phyloP scores from a whole-genome alignment of 176 grass and related monocot species.

The Bromus sterilis region DNA sequence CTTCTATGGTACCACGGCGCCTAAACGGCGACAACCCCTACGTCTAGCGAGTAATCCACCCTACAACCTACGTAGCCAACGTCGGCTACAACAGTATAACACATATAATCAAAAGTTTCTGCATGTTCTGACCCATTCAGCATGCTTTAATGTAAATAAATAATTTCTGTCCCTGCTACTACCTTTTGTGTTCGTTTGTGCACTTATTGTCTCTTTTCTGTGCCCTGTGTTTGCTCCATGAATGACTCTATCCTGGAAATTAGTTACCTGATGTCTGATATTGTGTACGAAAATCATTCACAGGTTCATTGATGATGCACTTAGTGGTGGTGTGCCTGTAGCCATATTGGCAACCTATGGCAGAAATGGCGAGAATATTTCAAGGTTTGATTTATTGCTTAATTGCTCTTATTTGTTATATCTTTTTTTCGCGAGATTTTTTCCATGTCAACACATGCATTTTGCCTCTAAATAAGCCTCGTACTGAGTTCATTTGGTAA shows the following conservation, averaged over 20 bases:
- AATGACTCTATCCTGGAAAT: not conserved
- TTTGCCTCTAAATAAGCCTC: not conserved
- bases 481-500: not conserved
- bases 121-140: not conserved
- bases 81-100: no score
- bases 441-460: not conserved
- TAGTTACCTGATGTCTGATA: slow-evolving; percentile 12
- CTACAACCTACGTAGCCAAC: no score
- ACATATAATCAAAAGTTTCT: not conserved
- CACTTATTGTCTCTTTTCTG: not conserved
- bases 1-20: no score
- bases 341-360: slow-evolving; percentile 63
- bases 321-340: slow-evolving; percentile 58
- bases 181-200: not conserved
- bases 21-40: no score
- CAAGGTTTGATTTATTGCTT: slow-evolving; percentile 39
- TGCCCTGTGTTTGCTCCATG: not conserved
- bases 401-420: not conserved
- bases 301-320: slow-evolving; percentile 93
- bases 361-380: slow-evolving; percentile 82
- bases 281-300: slow-evolving; percentile 22
- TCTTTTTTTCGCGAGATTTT: not conserved
- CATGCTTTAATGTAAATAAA: not conserved
- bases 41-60: no score
- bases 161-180: not conserved